These are phyloP conservation scores for Quercus berberidifolia DNA, from an alignment of 306 rosid species.

Conservation along the genomic window DNA sequence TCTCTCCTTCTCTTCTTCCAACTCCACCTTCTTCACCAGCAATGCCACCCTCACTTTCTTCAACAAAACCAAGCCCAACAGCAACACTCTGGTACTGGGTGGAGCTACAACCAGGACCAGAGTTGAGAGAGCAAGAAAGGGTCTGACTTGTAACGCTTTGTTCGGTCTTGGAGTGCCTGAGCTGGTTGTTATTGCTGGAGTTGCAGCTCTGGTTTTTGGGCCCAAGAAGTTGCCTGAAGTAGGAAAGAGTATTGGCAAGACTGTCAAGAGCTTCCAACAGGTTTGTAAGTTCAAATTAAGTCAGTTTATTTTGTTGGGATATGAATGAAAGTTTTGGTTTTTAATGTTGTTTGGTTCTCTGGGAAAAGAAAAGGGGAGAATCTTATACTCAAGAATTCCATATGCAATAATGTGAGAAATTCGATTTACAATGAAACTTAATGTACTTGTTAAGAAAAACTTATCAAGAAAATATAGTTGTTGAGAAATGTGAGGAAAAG, in stretches of 20 bases:
- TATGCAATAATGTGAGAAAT: not conserved
- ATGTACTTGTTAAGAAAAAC: too few species aligned
- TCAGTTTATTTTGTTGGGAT: not conserved
- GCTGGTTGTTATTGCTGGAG: constrained; percentile 86
- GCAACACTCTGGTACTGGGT: constrained; percentile 12
- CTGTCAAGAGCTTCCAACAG: constrained; percentile 97
- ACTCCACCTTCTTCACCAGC: constrained; percentile 34
- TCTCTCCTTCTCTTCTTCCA: constrained; percentile 41
- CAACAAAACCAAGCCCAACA: constrained; percentile 24
- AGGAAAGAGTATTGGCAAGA: constrained; percentile 93
- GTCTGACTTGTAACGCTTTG: constrained; percentile 70
- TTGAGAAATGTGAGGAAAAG: not conserved
- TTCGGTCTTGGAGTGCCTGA: constrained; percentile 96
- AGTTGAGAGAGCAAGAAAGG: constrained; percentile 32
- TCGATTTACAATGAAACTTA: not conserved
- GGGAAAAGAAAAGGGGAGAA: not conserved
- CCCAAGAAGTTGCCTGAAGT: constrained; percentile 95
- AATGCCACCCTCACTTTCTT: constrained; percentile 22
- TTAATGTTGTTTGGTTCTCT: not conserved
- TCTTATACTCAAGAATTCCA: not conserved
- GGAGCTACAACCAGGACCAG: constrained; percentile 22
- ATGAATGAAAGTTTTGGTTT: not conserved
- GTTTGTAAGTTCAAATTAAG: constrained; percentile 24
- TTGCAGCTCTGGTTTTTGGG: constrained; percentile 88
- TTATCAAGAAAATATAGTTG: not conserved